Evolutionary conservation across 129 eudicot genomes (phyloP), one percentile per base, ranked within the genome.

Genomic region (Tagetes erecta): DNA sequence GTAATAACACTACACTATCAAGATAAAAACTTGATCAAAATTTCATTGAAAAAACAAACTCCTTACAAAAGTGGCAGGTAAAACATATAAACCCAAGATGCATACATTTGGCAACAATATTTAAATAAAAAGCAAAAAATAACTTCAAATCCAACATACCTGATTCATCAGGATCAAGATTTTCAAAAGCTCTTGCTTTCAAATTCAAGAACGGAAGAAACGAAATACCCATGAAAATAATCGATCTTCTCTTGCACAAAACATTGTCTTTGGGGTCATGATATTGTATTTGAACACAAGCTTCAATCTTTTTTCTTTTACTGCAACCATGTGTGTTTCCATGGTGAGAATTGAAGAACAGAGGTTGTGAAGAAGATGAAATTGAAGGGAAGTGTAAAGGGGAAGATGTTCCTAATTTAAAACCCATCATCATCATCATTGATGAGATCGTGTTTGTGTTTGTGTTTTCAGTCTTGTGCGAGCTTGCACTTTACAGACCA

Each of bases 151-250:
- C 40, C 76, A 53, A 40, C 64, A 75, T 75, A 78, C 78, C 81
- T 74, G 75, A 52, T 52, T 78, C 65, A 87, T 87, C 84, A 35
- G 86, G 40, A 33, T 81, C 84, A 64, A 56, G 62, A 68, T 70
- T 84, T 51, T 81, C 67, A 67, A 69, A 12, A 67, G 84, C 86
- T n/a, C 10, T 67, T 7, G 87, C 87, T 64, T 84, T 90, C 65
- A 77, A 58, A 35, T 80, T 86, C 67, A 89, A 67, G 74, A 92
- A 51, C 8, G 96, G 96, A 67, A 93, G 67, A 72, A 82, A 82
- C 20, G 95, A 85, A 65, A 88, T 41, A 59, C 96, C 96, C 92
- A 90, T 60, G 39, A 86, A 78, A 12, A 86, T 78, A 80, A 86
- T 64, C 53, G 80, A 78, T 76, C 92, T 87, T 72, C 95, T 86